Base-by-base conservation (phyloP, 2,329 filamentous ascomycete species). In the Chaetoscypha palmicola region DNA sequence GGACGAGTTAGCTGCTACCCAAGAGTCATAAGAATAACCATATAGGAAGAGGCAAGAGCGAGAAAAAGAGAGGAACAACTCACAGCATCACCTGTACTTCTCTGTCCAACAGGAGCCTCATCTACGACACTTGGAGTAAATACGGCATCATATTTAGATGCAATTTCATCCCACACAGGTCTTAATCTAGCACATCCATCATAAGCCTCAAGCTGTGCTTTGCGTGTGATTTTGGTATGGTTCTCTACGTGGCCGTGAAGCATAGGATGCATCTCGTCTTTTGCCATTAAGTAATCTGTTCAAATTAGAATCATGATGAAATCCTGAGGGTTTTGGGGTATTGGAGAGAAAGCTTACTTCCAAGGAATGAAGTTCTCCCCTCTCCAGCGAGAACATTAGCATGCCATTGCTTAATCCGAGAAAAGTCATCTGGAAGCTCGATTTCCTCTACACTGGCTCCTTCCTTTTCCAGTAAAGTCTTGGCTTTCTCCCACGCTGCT, bases 371-470 rank as follows among this genome's bases (percentile, higher is more conserved):
- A 0, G 68, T 64, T 0, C 71, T 64, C 1, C 73, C 77, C 33
- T 83, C 79, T 2, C 64, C 64, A 3, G 66, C 59, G 0, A 79
- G 65, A 0, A 80, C 63, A 1, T 64, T 64, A 0, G 61, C 56
- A 53, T 81, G 74, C 72, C 72, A 80, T n/a, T 67, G 58, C 1
- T 68, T 67, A 17, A 78, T 56, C 2, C 63, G 58, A 3, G 64
- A 59, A 46, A 82, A 75, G 0, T 72, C 66, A 0, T 64, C 41
- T 0, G 73, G 73, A 1, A 83, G 62, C 1, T 67, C 63, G 1
- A 83, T 62, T 35, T 81, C 77, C 8, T 77, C 70, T 0, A 83
- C 68, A 4, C 64, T 57, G 0, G 76, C 79, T 0, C 77, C 78
- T 5, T 73, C 64, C 0, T 53, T 51, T 11, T 51, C 52, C 2